Percentiles rank a stretch among this genome's conserved stretches.
Conservation (phyloP, 495 filamentous ascomycete genomes). For the Penicillium psychrofluorescens region DNA sequence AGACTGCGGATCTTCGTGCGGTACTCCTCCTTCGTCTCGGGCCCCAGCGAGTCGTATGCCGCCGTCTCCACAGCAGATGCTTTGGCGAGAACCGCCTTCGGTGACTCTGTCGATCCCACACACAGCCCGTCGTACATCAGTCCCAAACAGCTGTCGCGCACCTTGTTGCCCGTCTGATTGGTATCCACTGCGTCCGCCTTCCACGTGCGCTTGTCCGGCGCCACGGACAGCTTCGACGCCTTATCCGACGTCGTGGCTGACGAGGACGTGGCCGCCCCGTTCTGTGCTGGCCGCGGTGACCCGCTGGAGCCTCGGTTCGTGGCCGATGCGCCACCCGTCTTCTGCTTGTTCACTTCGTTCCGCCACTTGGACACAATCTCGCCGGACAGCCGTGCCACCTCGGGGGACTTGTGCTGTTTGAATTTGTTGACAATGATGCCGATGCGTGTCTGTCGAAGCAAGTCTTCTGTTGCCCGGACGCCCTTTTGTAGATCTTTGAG, state of each 20-base stretch:
- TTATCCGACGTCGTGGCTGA: slow-evolving; percentile 39
- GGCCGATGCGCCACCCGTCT: slow-evolving; percentile 44
- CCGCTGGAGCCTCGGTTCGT: slow-evolving; percentile 33
- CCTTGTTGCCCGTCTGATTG: slow-evolving; percentile 57
- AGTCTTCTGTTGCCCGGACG: slow-evolving; percentile 77
- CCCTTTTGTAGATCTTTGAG: slow-evolving; percentile 71
- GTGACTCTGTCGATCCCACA: slow-evolving; percentile 32
- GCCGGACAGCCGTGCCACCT: slow-evolving; percentile 63
- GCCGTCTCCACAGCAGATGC: slow-evolving; percentile 68
- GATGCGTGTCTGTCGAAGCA: slow-evolving; percentile 77
- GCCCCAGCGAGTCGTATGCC: slow-evolving; percentile 54
- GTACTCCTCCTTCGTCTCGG: slow-evolving; percentile 67
- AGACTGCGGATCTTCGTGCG: slow-evolving; percentile 80
- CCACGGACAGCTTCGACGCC: slow-evolving; percentile 56
- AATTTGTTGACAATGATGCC: slow-evolving; percentile 83
- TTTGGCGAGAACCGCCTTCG: slow-evolving; percentile 54
- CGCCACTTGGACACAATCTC: slow-evolving; percentile 88
- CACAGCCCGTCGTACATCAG: slow-evolving; percentile 74
- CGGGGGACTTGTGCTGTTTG: slow-evolving; percentile 64
- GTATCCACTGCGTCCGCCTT: slow-evolving; percentile 71
- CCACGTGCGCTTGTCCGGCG: slow-evolving; percentile 70
- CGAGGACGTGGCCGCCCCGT: slow-evolving; percentile 30
- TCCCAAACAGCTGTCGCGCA: slow-evolving; percentile 76
- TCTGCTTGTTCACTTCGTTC: slow-evolving; percentile 68
- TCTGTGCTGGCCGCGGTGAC: slow-evolving; percentile 31